Base-by-base conservation (phyloP, 106 monocot species). In the Allium sativum region DNA sequence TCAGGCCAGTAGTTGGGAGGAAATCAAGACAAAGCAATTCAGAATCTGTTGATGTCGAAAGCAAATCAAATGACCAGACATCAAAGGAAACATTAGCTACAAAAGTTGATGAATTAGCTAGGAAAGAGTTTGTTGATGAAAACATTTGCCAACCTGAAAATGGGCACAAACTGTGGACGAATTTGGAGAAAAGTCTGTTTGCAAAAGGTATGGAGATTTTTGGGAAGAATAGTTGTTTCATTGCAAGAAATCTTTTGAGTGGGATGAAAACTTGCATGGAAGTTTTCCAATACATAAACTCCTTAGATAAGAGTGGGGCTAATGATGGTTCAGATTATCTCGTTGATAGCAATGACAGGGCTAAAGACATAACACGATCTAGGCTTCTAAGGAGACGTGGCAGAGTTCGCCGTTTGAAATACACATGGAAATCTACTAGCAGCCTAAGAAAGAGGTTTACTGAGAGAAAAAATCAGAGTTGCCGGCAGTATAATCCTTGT, bases 391-490 rank as follows among this genome's bases (percentile, higher is more conserved):
- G 95, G 65, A 85, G 95, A 51, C 70, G 95, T 20, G 95, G 95
- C 52, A 90, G 87, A 74, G 90, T 96, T 72, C 90, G 95, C 56
- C 68, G 95, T 3, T 72, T 96, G 56, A 96, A 96, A 42, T 96
- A 96, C 64, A 90, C 95, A 0, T 96, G 95, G 95, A 96, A 96
- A 65, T 87, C 90, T 63, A 81, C 90, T 62, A 87, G 95, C 59
- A 87, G 84, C 42, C 90, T 87, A 65, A 81, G 95, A 58, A 96
- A 96, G 69, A 76, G 86, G 44, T 90, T 90, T 55, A 80, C 87
- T 40, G 95, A 96, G 71, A 87, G 80, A 48, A 90, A 96, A 70
- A 90, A 96, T 78, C 95, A 90, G 66, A 90, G 90, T 42, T 96
- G 90, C 74, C 61, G 82, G 42, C 95, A 96, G 64, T 96, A 96